Evolutionary conservation across 2,329 filamentous ascomycete genomes (phyloP).

Genomic region (Fusarium bulbicola): DNA sequence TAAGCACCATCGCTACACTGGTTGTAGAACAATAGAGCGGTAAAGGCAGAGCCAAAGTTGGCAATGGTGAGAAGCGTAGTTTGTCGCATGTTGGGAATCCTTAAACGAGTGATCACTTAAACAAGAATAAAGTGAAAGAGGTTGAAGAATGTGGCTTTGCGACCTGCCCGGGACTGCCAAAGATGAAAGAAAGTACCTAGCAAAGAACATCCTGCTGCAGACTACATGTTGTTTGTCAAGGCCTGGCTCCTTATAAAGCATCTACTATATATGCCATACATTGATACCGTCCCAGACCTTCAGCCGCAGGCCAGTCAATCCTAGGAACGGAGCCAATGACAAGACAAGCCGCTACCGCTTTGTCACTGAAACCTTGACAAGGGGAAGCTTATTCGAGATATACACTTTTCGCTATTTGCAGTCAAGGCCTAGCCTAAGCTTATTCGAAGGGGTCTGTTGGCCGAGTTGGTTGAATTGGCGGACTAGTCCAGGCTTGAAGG

Average conservation of each 20-base stretch:
- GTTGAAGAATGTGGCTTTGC: constrained; percentile 11
- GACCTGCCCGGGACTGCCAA: constrained; percentile 22
- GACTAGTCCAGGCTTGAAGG: constrained; percentile 10
- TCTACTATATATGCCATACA: not conserved
- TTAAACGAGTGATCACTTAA: constrained; percentile 3
- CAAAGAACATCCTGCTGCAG: constrained; percentile 5
- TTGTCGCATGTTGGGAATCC: constrained; percentile 23
- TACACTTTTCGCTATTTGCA: constrained; percentile 1
- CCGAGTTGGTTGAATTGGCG: constrained; percentile 18
- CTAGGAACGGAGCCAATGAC: not conserved
- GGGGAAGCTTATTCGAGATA: not conserved
- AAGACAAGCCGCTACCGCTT: not conserved
- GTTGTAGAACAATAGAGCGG: constrained; percentile 27
- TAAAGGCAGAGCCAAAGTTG: constrained; percentile 33
- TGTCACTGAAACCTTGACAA: constrained; percentile 15
- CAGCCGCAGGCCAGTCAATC: not conserved
- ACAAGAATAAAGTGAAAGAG: constrained; percentile 1
- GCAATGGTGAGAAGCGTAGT: constrained; percentile 26
- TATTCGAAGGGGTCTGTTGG: constrained; percentile 16
- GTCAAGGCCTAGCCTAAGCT: constrained; percentile 10
- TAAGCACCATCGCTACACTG: constrained; percentile 31
- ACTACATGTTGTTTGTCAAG: not conserved
- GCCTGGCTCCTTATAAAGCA: constrained; percentile 6
- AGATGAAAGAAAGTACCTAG: constrained; percentile 16
- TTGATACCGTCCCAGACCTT: not conserved